Evolutionary conservation across 371 early-diverging fungal species (phyloP), one percentile per base, ranked within the genome.

Genomic region (Syncephalastrum monosporum): DNA sequence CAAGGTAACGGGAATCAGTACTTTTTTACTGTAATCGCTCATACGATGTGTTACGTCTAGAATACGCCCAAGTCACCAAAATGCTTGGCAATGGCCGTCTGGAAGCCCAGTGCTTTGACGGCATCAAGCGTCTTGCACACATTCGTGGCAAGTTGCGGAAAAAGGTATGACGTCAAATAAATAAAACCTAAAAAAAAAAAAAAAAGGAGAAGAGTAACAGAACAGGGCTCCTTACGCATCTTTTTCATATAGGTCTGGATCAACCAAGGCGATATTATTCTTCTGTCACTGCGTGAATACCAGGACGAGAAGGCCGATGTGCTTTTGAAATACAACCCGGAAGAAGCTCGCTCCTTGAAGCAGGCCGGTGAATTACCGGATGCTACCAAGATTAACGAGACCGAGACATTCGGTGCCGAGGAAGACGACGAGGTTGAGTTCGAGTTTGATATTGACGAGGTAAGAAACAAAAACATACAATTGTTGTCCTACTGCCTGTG

Each of bases 121-220:
- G 96, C 52, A 83, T 84, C 41, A 94, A 88, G 75, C 87, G 99
- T 50, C 74, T 94, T 69, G 99, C 94, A 57, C 95, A 94, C 63
- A 94, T 99, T 76, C 91, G 99, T 61, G 99, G 99, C 56, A 94
- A 92, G 68, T 89, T 99, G 88, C 87, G 97, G 68, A 99, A 98
- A 82, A 94, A 96, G 85, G 94, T 93, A 62, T 13, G 50, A 19
- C 10, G 17, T n/a, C 17, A 42, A 15, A 21, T n/a, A 24, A 41
- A 16, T 50, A 56, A 56, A 10, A 21, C 21, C 21, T 21, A 21
- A 29, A 29, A 29, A 29, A 6, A 29, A 29, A 7, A 7, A 29
- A 29, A 24, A 24, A 29, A 29, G 29, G 29, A 29, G 29, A 29
- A 33, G 17, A 29, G 17, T 33, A 14, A 38, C 21, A 33, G 15